Evolutionary conservation across 1,139 yeast species (phyloP).

Genomic region (Protomyces macrosporus): DNA sequence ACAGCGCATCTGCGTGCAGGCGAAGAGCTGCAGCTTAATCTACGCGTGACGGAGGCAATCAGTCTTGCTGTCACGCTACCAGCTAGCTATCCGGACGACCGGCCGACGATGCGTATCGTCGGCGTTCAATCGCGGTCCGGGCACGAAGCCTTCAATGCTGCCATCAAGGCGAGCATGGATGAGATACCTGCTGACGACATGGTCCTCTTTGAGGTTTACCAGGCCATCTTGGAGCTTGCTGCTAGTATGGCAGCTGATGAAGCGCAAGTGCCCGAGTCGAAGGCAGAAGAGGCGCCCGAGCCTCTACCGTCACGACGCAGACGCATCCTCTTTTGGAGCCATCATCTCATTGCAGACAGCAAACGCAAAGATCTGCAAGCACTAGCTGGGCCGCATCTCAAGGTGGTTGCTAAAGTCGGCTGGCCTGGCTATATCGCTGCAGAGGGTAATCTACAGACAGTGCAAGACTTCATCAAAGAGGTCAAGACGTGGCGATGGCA

Average conservation of each 20-base stretch:
- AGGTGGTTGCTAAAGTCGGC: background rate
- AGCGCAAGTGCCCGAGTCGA: background rate
- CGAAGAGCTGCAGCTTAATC: background rate
- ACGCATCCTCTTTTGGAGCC: conserved; percentile 18
- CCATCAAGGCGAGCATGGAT: background rate
- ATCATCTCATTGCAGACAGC: conserved; percentile 26
- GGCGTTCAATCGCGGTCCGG: background rate
- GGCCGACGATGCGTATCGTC: background rate
- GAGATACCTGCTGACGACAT: background rate
- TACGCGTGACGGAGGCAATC: background rate
- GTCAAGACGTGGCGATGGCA: conserved; percentile 19
- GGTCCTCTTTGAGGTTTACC: background rate
- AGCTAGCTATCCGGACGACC: background rate
- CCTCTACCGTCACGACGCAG: background rate
- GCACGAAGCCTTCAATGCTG: background rate
- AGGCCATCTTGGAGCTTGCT: background rate
- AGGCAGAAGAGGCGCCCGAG: background rate
- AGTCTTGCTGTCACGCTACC: background rate
- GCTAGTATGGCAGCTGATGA: background rate
- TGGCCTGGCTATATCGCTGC: conserved; percentile 15
- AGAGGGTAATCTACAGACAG: background rate
- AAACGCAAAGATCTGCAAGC: conserved; percentile 12
- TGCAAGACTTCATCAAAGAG: background rate
- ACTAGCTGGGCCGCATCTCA: background rate
- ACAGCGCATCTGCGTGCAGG: too few species aligned